phyloP scores from a whole-genome alignment of 2,329 filamentous ascomycete species.

The Fusarium sp. region DNA sequence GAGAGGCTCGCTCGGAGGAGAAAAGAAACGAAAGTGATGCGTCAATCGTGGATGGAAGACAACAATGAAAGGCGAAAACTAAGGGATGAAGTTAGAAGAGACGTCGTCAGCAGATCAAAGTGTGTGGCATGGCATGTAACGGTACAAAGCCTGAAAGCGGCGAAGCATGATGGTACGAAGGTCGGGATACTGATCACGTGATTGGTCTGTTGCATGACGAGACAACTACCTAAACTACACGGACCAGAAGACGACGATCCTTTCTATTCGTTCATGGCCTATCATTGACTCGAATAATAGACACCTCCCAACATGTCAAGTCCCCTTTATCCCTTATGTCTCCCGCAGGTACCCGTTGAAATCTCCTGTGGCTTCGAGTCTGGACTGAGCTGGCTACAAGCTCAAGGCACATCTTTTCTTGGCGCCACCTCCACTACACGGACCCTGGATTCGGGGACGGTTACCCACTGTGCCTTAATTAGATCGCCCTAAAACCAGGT shows the following conservation, averaged over 20 bases:
- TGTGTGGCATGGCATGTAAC: conserved; percentile 16
- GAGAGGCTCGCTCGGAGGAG: conserved; percentile 5
- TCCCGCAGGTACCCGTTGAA: not conserved
- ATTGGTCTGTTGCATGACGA: not conserved
- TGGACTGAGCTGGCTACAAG: conserved; percentile 13
- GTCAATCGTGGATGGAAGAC: conserved; percentile 13
- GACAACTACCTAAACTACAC: conserved; percentile 2
- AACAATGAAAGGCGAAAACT: conserved; percentile 27
- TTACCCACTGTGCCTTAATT: conserved; percentile 35
- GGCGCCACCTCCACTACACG: conserved; percentile 34
- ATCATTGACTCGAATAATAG: not conserved
- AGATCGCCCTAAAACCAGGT: conserved; percentile 16
- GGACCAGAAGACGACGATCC: not conserved
- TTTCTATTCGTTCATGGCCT: not conserved
- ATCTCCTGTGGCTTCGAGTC: conserved; percentile 5
- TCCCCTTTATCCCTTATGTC: not conserved
- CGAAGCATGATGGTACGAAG: conserved; percentile 28
- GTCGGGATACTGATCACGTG: conserved; percentile 26
- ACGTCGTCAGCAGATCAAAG: conserved; percentile 28
- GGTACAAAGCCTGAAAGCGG: conserved; percentile 29
- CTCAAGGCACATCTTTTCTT: conserved; percentile 26
- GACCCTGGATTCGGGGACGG: conserved; percentile 34
- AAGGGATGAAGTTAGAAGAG: conserved; percentile 31
- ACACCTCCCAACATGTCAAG: not conserved
- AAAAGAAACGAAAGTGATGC: not conserved